phyloP scores from a whole-genome alignment of 495 filamentous ascomycete species.

The Talaromyces wortmannii region DNA sequence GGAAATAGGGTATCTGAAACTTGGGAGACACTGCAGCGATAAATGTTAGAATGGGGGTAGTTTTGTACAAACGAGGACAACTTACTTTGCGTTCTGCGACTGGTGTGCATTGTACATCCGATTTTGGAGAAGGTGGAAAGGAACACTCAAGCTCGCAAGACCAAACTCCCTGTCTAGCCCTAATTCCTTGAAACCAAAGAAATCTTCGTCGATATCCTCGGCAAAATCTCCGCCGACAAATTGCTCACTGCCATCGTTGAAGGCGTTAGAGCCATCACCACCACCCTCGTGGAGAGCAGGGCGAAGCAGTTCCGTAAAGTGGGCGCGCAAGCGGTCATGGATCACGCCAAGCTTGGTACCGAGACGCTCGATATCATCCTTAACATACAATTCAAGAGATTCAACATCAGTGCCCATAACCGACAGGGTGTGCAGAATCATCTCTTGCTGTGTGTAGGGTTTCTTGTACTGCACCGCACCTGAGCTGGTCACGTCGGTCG shows the following conservation, averaged over 20 bases:
- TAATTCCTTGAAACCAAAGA: slow-evolving; percentile 96
- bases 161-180: slow-evolving; percentile 88
- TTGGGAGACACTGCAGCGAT: slow-evolving; percentile 26
- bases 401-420: slow-evolving; percentile 80
- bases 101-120: slow-evolving; percentile 77
- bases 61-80: slow-evolving; percentile 10
- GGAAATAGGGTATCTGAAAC: slow-evolving; percentile 37
- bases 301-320: slow-evolving; percentile 84
- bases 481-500: slow-evolving; percentile 16
- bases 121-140: slow-evolving; percentile 88
- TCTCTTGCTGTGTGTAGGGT: slow-evolving; percentile 71
- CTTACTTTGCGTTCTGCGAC: slow-evolving; percentile 60
- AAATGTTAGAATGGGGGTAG: slow-evolving; percentile 4
- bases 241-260: slow-evolving; percentile 94
- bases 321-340: slow-evolving; percentile 86
- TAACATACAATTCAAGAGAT: slow-evolving; percentile 77
- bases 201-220: slow-evolving; percentile 95
- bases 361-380: slow-evolving; percentile 89
- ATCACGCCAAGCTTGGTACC: slow-evolving; percentile 74
- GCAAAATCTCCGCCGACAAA: slow-evolving; percentile 96
- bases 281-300: slow-evolving; percentile 76
- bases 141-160: slow-evolving; percentile 77
- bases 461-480: slow-evolving; percentile 44
- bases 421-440: slow-evolving; percentile 76
- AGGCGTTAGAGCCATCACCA: slow-evolving; percentile 81